Percentiles rank a stretch among this genome's conserved stretches.
Evolutionary conservation across 495 filamentous ascomycete genomes (phyloP).

Genomic region (Talaromyces trachyspermus): DNA sequence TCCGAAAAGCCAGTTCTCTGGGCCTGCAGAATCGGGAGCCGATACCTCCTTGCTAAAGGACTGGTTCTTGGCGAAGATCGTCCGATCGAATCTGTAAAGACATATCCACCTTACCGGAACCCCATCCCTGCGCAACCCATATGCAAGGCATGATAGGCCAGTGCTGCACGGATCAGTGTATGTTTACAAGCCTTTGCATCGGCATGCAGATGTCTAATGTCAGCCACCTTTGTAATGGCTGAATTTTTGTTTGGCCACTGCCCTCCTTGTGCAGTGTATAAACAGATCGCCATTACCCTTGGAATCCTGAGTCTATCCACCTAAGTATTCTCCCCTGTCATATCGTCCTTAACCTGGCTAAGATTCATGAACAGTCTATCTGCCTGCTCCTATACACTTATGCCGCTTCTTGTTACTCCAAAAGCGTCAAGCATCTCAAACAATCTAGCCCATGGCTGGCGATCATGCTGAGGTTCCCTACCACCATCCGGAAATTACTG

Average conservation of each 20-base stretch:
- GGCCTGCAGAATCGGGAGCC: slow-evolving; percentile 14
- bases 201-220: slow-evolving; percentile 27
- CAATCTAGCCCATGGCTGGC: slow-evolving; percentile 36
- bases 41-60: slow-evolving; percentile 28
- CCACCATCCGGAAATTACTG: slow-evolving; percentile 3
- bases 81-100: slow-evolving; percentile 3
- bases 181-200: slow-evolving; percentile 38
- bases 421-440: slow-evolving; percentile 1
- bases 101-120: slow-evolving; percentile 34
- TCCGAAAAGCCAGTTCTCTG: slow-evolving; percentile 2
- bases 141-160: slow-evolving; percentile 43
- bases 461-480: slow-evolving; percentile 9
- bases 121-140: slow-evolving; percentile 36
- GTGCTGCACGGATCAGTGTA: slow-evolving; percentile 23
- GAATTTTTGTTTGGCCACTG: slow-evolving; percentile 12
- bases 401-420: background rate
- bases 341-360: background rate
- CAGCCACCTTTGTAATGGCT: slow-evolving; percentile 7
- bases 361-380: no score
- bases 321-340: background rate
- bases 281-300: slow-evolving; percentile 34
- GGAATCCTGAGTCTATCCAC: slow-evolving; percentile 7
- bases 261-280: slow-evolving; percentile 29
- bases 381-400: no score
- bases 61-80: slow-evolving; percentile 12